Percentiles rank a stretch among this genome's conserved stretches.
Evolutionary conservation across 2,329 filamentous ascomycete genomes (phyloP).

Genomic region (Exophiala aquamarina): DNA sequence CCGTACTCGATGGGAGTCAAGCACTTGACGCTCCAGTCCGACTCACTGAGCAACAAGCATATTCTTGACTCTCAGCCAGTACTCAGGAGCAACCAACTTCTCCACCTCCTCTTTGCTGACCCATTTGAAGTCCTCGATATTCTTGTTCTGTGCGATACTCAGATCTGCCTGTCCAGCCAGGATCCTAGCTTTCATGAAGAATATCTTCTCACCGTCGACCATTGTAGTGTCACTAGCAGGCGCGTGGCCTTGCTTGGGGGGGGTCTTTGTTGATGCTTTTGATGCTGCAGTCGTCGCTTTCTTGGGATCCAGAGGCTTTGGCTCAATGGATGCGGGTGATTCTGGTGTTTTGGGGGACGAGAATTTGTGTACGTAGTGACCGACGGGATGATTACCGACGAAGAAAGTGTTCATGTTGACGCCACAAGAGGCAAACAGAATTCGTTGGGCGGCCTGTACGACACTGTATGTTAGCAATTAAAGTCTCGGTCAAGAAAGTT

Average conservation of each 20-base stretch:
- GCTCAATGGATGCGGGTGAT: conserved; percentile 35
- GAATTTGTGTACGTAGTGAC: conserved; percentile 67
- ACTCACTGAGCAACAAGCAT: conserved; percentile 77
- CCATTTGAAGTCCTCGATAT: conserved; percentile 85
- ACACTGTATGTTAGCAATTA: background rate
- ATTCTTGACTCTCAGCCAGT: conserved; percentile 74
- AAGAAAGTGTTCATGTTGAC: conserved; percentile 99
- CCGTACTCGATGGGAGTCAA: too few relatives aligned
- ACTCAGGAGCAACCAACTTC: conserved; percentile 63
- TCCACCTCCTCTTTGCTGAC: conserved; percentile 84
- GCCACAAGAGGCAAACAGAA: conserved; percentile 74
- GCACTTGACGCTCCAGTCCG: background rate
- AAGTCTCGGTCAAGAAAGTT: background rate
- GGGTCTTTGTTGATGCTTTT: conserved; percentile 7
- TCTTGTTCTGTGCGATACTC: conserved; percentile 30
- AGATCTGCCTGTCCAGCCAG: conserved; percentile 94
- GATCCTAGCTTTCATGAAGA: conserved; percentile 95
- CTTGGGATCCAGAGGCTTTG: conserved; percentile 14
- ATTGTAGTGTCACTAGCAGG: conserved; percentile 28
- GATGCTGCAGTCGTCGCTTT: conserved; percentile 31
- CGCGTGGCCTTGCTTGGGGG: conserved; percentile 14
- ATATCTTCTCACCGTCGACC: conserved; percentile 74
- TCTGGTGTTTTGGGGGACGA: conserved; percentile 39
- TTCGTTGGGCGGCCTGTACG: conserved; percentile 73
- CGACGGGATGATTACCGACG: conserved; percentile 84